These are phyloP conservation scores for Colletotrichum higginsianum DNA, from an alignment of 2,329 filamentous ascomycete genomes.

Conservation along the genomic window DNA sequence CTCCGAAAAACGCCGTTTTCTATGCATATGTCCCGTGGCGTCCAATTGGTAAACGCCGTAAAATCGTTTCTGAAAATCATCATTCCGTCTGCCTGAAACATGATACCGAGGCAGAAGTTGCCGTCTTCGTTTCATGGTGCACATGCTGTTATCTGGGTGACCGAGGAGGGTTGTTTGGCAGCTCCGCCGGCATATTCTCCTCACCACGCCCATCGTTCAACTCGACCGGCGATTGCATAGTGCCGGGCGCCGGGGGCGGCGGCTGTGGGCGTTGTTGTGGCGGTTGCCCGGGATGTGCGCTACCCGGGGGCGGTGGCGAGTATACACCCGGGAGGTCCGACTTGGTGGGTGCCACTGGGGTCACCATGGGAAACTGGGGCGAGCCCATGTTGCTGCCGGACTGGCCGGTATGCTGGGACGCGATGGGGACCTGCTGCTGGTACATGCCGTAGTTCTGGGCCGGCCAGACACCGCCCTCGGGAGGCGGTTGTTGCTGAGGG, in stretches of 20 bases:
- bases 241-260: constrained; percentile 8
- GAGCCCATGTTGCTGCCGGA: constrained; percentile 32
- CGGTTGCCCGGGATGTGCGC: constrained; percentile 21
- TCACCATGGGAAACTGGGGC: constrained; percentile 43
- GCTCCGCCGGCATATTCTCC: constrained; percentile 40
- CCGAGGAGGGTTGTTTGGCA: constrained; percentile 38
- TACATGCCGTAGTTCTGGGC: constrained; percentile 43
- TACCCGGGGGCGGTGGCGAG: constrained; percentile 30
- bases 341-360: constrained; percentile 37
- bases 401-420: constrained; percentile 42
- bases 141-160: constrained; percentile 25
- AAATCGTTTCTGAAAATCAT: constrained; percentile 15
- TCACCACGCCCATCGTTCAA: constrained; percentile 37
- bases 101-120: background rate
- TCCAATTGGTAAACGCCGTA: constrained; percentile 24
- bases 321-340: constrained; percentile 33
- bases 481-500: constrained; percentile 25
- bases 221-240: constrained; percentile 33
- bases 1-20: constrained; percentile 30
- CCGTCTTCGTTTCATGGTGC: background rate
- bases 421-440: constrained; percentile 44
- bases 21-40: constrained; percentile 39
- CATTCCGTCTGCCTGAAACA: constrained; percentile 3
- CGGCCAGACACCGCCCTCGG: constrained; percentile 40
- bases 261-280: constrained; percentile 9